phyloP scores from a whole-genome alignment of 2,329 filamentous ascomycete genomes.

The Colletotrichum spaethianum region DNA sequence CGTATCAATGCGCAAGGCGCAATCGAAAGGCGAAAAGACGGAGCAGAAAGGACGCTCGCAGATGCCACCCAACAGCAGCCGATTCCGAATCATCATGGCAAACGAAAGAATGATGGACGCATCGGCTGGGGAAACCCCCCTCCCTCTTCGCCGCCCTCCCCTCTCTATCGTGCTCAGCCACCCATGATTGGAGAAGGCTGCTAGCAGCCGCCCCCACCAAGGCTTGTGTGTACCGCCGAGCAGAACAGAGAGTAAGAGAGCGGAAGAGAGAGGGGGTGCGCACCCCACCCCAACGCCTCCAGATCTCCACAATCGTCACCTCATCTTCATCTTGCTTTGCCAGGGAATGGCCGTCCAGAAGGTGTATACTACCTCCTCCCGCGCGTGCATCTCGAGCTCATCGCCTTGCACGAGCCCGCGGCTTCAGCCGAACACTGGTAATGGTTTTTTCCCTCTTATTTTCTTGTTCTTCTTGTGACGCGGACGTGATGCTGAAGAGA shows the following conservation, averaged over 20 bases:
- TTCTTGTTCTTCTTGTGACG: conserved; percentile 23
- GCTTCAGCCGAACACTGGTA: not conserved
- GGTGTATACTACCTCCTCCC: conserved; percentile 19
- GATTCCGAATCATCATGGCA: conserved; percentile 34
- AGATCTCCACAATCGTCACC: conserved; percentile 40
- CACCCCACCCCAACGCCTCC: conserved; percentile 37
- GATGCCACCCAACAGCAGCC: conserved; percentile 20
- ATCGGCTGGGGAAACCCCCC: conserved; percentile 9
- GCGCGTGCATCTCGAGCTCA: conserved; percentile 18
- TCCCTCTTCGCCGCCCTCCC: not conserved
- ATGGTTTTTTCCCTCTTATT: not conserved
- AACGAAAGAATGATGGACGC: conserved; percentile 27
- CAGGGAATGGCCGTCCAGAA: conserved; percentile 24
- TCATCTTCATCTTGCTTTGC: conserved; percentile 41
- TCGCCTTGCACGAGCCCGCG: conserved; percentile 23
- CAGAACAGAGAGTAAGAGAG: not conserved
- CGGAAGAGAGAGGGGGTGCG: not conserved
- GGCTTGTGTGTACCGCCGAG: conserved; percentile 6
- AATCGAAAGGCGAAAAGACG: not conserved
- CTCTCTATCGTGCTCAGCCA: conserved; percentile 18
- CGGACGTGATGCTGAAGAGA: conserved; percentile 17
- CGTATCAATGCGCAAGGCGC: not conserved
- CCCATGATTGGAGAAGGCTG: conserved; percentile 33
- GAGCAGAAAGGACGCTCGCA: not conserved
- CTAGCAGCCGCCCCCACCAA: conserved; percentile 20